phyloP scores from a whole-genome alignment of 345 rosid species.

The Draba incana region DNA sequence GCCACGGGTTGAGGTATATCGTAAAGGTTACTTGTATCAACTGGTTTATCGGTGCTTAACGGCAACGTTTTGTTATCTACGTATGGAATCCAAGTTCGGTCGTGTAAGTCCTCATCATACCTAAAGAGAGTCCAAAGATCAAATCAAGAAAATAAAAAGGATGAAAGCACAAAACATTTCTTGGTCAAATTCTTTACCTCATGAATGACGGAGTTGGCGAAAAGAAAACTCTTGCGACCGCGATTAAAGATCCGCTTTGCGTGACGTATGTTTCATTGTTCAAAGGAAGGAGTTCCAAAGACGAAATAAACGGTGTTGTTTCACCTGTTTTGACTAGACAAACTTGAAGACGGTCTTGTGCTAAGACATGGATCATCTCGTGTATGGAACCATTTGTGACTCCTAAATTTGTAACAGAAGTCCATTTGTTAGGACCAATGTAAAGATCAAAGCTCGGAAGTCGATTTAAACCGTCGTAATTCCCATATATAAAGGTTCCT shows the following conservation, averaged over 20 bases:
- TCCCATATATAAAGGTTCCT: conserved; percentile 40
- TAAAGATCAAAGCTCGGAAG: conserved; percentile 37
- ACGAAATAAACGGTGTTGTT: conserved; percentile 39
- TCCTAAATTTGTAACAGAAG: conserved; percentile 9
- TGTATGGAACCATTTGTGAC: conserved; percentile 3
- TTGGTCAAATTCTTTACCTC: conserved; percentile 24
- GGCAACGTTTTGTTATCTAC: neutral
- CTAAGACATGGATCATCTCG: conserved; percentile 39
- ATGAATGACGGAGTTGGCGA: conserved; percentile 14
- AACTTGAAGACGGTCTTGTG: conserved; percentile 26
- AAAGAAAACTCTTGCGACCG: conserved; percentile 20
- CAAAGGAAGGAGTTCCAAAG: conserved; percentile 38
- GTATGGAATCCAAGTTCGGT: conserved; percentile 48
- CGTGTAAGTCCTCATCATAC: conserved; percentile 49
- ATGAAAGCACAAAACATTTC: neutral
- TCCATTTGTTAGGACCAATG: conserved; percentile 42
- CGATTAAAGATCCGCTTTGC: conserved; percentile 34
- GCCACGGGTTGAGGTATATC: conserved; percentile 39
- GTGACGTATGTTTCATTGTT: conserved; percentile 21
- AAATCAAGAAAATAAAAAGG: too few relatives aligned
- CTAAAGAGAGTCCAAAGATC: conserved; percentile 20
- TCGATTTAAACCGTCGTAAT: conserved; percentile 28
- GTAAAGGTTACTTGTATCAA: conserved; percentile 10
- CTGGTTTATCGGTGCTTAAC: neutral
- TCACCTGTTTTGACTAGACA: conserved; percentile 43